A percentile compares a stretch with the other conserved stretches of the same genome.
Conservation (phyloP, 2,329 filamentous ascomycete genomes). For the Diatrype stigma region DNA sequence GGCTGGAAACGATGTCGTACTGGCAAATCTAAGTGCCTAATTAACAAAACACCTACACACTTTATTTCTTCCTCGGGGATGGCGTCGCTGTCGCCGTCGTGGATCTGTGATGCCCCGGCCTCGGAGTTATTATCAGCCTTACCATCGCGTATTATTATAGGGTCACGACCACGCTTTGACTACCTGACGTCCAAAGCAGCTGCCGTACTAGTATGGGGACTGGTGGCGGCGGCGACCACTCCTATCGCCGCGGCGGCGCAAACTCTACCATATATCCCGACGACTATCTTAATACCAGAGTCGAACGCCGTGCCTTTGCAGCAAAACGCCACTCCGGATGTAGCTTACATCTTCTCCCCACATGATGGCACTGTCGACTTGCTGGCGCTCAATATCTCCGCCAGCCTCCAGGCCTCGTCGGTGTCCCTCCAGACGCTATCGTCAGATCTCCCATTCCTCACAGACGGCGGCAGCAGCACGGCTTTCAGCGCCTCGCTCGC, state of each 20-base stretch:
- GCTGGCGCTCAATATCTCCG: slow-evolving; percentile 62
- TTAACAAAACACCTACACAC: not conserved
- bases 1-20: not conserved
- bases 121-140: not conserved
- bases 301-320: slow-evolving; percentile 38
- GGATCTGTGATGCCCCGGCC: not conserved
- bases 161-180: slow-evolving; percentile 7
- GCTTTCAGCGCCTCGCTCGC: slow-evolving; percentile 67
- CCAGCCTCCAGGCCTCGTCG: slow-evolving; percentile 45
- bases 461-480: slow-evolving; percentile 35
- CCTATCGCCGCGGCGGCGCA: slow-evolving; percentile 36
- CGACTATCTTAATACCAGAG: slow-evolving; percentile 60
- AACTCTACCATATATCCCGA: slow-evolving; percentile 71
- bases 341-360: slow-evolving; percentile 69
- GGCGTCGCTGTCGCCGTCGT: not conserved
- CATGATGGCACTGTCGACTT: slow-evolving; percentile 47
- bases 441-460: slow-evolving; percentile 59
- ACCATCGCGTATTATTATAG: slow-evolving; percentile 10
- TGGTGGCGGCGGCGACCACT: slow-evolving; percentile 10
- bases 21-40: not conserved
- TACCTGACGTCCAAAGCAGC: slow-evolving; percentile 4
- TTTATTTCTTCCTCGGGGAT: not conserved
- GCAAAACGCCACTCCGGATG: slow-evolving; percentile 32
- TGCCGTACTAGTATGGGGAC: slow-evolving; percentile 17
- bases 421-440: slow-evolving; percentile 46